Percentiles rank a stretch among this genome's conserved stretches.
phyloP scores from a whole-genome alignment of 306 rosid genomes.

The Purshia tridentata region DNA sequence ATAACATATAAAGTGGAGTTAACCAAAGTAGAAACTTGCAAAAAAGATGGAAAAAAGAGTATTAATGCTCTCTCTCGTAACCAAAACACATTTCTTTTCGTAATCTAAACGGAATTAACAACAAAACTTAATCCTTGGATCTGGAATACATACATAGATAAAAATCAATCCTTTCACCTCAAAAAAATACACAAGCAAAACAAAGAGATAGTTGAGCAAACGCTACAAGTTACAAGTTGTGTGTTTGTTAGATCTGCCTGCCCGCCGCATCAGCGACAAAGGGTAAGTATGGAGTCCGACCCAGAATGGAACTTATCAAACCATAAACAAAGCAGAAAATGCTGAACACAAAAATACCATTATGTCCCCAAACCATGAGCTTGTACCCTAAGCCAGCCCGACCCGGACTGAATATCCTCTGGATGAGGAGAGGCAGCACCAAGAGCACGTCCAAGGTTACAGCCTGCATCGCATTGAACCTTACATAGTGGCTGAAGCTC shows the following conservation, averaged over 20 bases:
- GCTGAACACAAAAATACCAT: conserved; percentile 50
- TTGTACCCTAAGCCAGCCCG: conserved; percentile 51
- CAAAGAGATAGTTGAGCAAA: too few species aligned
- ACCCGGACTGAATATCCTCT: conserved; percentile 66
- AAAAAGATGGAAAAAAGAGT: too few species aligned
- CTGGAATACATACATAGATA: too few species aligned
- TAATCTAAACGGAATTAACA: too few species aligned
- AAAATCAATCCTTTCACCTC: too few species aligned
- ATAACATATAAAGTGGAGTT: too few species aligned
- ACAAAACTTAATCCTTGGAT: too few species aligned
- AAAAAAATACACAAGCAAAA: too few species aligned
- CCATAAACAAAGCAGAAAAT: conserved; percentile 64
- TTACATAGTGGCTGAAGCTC: conserved; percentile 45
- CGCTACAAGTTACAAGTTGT: too few species aligned
- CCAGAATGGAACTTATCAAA: conserved; percentile 49
- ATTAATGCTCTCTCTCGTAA: too few species aligned
- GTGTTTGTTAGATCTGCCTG: conserved; percentile 52
- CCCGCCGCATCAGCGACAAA: conserved; percentile 88
- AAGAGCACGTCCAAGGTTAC: conserved; percentile 78
- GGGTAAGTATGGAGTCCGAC: conserved; percentile 74
- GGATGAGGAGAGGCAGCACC: conserved; percentile 65
- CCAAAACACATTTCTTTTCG: too few species aligned
- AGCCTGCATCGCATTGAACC: conserved; percentile 92
- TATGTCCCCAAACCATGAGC: conserved; percentile 50
- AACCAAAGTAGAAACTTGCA: too few species aligned